Conservation (phyloP, 352 stramenopile genomes). For the Globisporangium paddicum region DNA sequence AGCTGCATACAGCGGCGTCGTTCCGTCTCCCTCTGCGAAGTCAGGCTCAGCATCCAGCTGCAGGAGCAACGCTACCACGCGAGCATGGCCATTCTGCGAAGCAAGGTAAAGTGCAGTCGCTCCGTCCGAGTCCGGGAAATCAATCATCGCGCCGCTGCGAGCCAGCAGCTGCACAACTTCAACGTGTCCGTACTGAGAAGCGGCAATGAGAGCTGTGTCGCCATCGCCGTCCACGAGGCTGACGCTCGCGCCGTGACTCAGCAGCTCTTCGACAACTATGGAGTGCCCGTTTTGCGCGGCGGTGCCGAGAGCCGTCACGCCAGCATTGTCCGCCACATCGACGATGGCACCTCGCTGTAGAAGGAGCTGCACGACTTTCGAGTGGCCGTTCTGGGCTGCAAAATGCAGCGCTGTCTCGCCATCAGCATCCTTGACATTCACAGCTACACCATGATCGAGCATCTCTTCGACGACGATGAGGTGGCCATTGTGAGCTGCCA, state of each 20-base stretch:
- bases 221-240: background rate
- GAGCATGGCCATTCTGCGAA: constrained; percentile 3
- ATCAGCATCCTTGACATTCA: background rate
- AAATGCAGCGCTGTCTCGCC: background rate
- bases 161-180: background rate
- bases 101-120: constrained; percentile 7
- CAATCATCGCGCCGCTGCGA: background rate
- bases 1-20: constrained; percentile 10
- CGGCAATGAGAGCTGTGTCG: constrained; percentile 1
- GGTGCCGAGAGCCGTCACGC: background rate
- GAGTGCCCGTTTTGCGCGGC: background rate
- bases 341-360: background rate
- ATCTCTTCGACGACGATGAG: background rate
- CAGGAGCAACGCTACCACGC: background rate
- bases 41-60: constrained; percentile 3
- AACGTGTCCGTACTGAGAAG: constrained; percentile 1
- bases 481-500: background rate
- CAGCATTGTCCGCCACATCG: background rate
- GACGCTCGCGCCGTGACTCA: background rate
- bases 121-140: constrained; percentile 1
- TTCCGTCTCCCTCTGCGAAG: constrained; percentile 5
- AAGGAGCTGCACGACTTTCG: background rate
- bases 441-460: background rate
- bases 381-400: constrained; percentile 1
- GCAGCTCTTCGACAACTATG: background rate